Evolutionary conservation across 176 grass and related monocot genomes (phyloP), one percentile per base, ranked within the genome.

Genomic region (Poa annua): DNA sequence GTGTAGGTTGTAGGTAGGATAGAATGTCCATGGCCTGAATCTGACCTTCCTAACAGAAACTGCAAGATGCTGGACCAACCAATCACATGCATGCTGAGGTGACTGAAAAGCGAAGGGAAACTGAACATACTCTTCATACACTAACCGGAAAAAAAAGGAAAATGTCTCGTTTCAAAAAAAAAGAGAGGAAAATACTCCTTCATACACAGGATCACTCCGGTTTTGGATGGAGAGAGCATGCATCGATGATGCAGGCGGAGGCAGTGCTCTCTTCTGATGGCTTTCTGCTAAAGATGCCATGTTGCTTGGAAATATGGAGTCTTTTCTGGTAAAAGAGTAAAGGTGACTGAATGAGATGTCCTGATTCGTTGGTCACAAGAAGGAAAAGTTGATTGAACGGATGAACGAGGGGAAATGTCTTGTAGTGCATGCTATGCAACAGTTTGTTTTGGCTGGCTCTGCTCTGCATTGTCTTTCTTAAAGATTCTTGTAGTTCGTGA

Each of bases 261-360:
- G 44, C 19, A 13, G 42, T 75, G 69, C 41, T 79, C 13, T 78
- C 70, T 80, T 80, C 64, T 82, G 85, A 76, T 84, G 76, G 29
- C 89, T 84, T 84, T 71, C 61, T 64, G 76, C 80, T 45, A 42
- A 90, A 87, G 85, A 76, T 79, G 84, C 54, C 68, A 71, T 55
- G 89, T 87, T 90, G 85, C 89, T 71, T 90, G 67, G 50, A 75
- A 90, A 83, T 39, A 74, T 77, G 88, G 88, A 60, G 73, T 68
- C 66, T 74, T 79, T 52, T 84, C 80, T 70, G 12, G 67, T 71
- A 49, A 87, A 82, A 70, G 75, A 75, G 75, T 80, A 90, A 84
- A 83, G 75, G 69, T 70, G 75, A 63, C 67, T 76, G 77, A 48
- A 85, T 71, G 62, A 85, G 51, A 36, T 89, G 66, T 57, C 78